These are phyloP conservation scores for Dianthus caryophyllus DNA, from an alignment of 148 eudicot genomes.

Conservation along the genomic window DNA sequence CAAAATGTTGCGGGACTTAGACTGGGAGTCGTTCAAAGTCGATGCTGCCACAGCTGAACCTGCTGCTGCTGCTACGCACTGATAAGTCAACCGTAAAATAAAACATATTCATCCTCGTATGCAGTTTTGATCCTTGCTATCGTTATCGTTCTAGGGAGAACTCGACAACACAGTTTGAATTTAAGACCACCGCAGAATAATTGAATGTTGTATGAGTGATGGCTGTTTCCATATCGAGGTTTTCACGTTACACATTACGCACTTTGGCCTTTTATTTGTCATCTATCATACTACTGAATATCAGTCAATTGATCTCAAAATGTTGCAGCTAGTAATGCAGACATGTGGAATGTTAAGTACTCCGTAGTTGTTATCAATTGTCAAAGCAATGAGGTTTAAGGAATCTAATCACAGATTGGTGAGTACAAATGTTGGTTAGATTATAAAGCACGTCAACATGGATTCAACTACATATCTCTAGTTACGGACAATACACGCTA, in stretches of 20 bases:
- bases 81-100: slow-evolving; percentile 6
- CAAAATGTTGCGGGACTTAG: slow-evolving; percentile 50
- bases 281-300: too few species aligned
- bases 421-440: background rate
- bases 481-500: too few species aligned
- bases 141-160: background rate
- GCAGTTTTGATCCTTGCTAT: slow-evolving; percentile 20
- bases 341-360: background rate
- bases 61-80: slow-evolving; percentile 35
- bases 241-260: too few species aligned
- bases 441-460: background rate
- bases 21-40: slow-evolving; percentile 57
- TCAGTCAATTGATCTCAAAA: too few species aligned
- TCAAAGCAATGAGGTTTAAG: background rate
- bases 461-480: background rate
- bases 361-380: too few species aligned
- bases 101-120: background rate
- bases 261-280: too few species aligned
- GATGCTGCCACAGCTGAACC: slow-evolving; percentile 36
- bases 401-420: too few species aligned
- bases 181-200: background rate
- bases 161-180: background rate
- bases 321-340: too few species aligned
- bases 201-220: too few species aligned
- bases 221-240: too few species aligned